Evolutionary conservation across 371 early-diverging fungal genomes (phyloP), one percentile per base, ranked within the genome.

Genomic region (Circinella umbellata): DNA sequence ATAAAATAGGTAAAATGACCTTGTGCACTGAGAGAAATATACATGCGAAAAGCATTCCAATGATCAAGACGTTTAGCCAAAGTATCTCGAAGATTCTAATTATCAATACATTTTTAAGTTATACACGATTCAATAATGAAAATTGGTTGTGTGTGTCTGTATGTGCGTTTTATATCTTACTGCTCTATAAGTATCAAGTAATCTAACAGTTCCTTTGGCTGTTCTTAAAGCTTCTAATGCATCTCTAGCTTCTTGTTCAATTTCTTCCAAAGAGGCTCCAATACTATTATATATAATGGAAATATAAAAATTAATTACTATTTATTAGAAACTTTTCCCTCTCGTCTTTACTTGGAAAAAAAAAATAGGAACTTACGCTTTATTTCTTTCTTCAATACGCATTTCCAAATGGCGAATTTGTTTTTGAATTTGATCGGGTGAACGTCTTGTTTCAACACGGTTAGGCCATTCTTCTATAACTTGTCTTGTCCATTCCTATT

Each of bases 1-100:
- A 98, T 87, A 66, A 93, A 85, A 55, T 88, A 85, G 13, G 80
- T 66, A 74, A 99, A 99, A 67, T 89, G 84, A 48, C 80, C 76
- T 60, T 79, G 88, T 38, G 97, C 93, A 59, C 93, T 85, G 14
- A 90, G 64, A 2, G 96, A 77, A 71, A 98, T 95, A 65, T 78
- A 90, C 38, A 73, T 76, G 20, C 91, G 83, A 80, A 97, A 94
- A 14, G 76, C 69, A 5, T 80, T 77, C 92, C 93, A 95, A 47
- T 81, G 80, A 3, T 73, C 70, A 39, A 88, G 71, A 61, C 98
- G 94, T 7, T 79, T 69, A 3, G 79, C 69, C 18, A 94, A 76
- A 4, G 92, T 77, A 9, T 71, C 59, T 36, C 86, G 80, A 68
- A 96, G 80, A 14, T 81, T 79, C 84, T 84, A 49, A 20, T 37